Evolutionary conservation across 257 asterid species (phyloP).

Genomic region (Jaltomata sinuosa): DNA sequence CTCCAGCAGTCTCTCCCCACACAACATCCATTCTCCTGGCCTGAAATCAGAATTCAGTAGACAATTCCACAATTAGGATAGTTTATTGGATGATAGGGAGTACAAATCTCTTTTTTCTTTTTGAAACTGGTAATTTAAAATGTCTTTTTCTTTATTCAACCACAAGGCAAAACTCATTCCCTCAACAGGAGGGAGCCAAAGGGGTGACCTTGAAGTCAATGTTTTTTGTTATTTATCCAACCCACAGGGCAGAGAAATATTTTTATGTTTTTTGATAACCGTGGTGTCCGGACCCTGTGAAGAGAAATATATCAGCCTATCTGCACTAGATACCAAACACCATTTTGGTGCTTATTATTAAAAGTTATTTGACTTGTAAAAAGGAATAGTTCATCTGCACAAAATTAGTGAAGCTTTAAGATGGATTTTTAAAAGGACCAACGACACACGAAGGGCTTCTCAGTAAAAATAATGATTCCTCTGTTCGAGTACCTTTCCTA

Average conservation of each 20-base stretch:
- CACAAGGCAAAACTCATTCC: neutral
- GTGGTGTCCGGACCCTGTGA: neutral
- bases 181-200: neutral
- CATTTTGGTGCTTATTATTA: neutral
- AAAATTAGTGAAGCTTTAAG: neutral
- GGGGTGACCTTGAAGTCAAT: neutral
- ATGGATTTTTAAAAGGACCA: neutral
- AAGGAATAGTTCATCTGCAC: neutral
- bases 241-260: neutral
- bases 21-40: conserved; percentile 98
- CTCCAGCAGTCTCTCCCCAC: conserved; percentile 99
- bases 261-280: neutral
- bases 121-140: too few species aligned
- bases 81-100: neutral
- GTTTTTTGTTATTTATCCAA: neutral
- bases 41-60: conserved; percentile 24
- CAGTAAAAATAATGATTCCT: neutral
- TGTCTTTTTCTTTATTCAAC: neutral
- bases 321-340: neutral
- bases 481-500: conserved; percentile 64
- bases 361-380: neutral
- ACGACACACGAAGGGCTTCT: neutral
- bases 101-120: neutral
- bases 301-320: neutral
- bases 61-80: neutral